Evolutionary conservation across 805 yeast species (phyloP).

Genomic region (Scheffersomyces amazonensis): DNA sequence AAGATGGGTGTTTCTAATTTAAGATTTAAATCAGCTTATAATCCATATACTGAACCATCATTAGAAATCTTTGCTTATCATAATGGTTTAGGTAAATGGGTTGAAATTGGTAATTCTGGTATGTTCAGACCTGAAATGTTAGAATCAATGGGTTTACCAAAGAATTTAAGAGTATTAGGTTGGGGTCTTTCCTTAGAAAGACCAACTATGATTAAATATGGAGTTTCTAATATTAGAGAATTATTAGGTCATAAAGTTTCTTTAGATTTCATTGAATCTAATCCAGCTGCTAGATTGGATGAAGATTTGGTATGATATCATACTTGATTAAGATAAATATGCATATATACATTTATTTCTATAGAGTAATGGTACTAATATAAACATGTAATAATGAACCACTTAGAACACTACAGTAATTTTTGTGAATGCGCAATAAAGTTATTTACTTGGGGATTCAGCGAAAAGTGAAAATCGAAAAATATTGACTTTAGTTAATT

Average conservation of each 20-base stretch:
- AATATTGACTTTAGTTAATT: too few relatives aligned
- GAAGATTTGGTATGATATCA: conserved; percentile 28
- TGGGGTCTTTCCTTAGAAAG: conserved; percentile 97
- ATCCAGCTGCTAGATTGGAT: conserved; percentile 97
- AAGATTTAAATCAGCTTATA: conserved; percentile 97
- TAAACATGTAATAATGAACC: too few relatives aligned
- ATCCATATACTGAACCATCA: conserved; percentile 98
- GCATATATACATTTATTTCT: too few relatives aligned
- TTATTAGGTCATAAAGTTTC: conserved; percentile 95
- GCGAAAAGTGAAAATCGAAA: too few relatives aligned
- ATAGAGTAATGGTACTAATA: too few relatives aligned
- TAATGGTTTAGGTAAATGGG: conserved; percentile 93
- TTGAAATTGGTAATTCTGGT: conserved; percentile 98
- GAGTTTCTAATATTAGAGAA: conserved; percentile 93
- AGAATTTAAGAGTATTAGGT: conserved; percentile 89
- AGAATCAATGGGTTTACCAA: conserved; percentile 97
- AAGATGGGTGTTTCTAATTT: conserved; percentile 96
- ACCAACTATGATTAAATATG: conserved; percentile 99
- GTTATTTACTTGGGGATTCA: too few relatives aligned
- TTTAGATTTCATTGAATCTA: conserved; percentile 88
- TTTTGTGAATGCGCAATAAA: too few relatives aligned
- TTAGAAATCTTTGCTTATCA: conserved; percentile 98
- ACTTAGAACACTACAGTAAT: too few relatives aligned
- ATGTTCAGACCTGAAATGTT: conserved; percentile 99
- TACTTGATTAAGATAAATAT: too few relatives aligned